These are phyloP conservation scores for Eimeria nieschulzi DNA, from an alignment of 169 alveolate genomes.

Conservation along the genomic window DNA sequence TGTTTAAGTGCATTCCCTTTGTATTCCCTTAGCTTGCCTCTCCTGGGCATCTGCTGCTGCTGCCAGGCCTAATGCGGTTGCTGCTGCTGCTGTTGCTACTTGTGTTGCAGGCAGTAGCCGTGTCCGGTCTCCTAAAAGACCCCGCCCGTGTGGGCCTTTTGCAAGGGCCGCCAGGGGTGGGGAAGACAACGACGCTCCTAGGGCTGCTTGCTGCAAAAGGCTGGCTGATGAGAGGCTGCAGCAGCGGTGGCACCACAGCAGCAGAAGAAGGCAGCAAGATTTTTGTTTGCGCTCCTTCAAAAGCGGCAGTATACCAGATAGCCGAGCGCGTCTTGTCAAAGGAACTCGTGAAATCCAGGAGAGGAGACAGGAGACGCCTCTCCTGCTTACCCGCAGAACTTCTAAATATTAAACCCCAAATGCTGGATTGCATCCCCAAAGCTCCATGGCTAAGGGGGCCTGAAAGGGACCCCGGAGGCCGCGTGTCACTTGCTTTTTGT, in stretches of 20 bases:
- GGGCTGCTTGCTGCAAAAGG: slow-evolving; percentile 91
- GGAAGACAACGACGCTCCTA: slow-evolving; percentile 96
- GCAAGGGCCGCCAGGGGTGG: slow-evolving; percentile 99
- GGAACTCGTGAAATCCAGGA: slow-evolving; percentile 18
- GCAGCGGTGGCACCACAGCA: background rate
- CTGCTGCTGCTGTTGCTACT: background rate
- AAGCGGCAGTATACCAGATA: slow-evolving; percentile 96
- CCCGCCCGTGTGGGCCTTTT: slow-evolving; percentile 87
- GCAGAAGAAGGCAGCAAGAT: slow-evolving; percentile 73
- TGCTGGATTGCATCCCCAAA: background rate
- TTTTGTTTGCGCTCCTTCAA: slow-evolving; percentile 97
- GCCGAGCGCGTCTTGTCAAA: slow-evolving; percentile 84
- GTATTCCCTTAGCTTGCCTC: no score
- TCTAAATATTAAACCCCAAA: background rate
- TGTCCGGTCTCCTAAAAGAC: slow-evolving; percentile 8
- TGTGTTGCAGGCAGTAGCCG: slow-evolving; percentile 64
- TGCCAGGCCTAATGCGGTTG: no score
- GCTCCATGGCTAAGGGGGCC: no score
- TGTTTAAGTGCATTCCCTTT: no score
- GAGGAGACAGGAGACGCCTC: background rate
- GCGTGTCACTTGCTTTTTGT: no score
- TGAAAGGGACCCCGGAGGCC: no score
- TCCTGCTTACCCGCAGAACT: slow-evolving; percentile 51
- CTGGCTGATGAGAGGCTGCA: slow-evolving; percentile 5
- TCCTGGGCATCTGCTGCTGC: no score